Percentiles rank a stretch among this genome's conserved stretches.
These are phyloP conservation scores for Monilinia laxa DNA, from an alignment of 2,329 filamentous ascomycete species.

Conservation along the genomic window DNA sequence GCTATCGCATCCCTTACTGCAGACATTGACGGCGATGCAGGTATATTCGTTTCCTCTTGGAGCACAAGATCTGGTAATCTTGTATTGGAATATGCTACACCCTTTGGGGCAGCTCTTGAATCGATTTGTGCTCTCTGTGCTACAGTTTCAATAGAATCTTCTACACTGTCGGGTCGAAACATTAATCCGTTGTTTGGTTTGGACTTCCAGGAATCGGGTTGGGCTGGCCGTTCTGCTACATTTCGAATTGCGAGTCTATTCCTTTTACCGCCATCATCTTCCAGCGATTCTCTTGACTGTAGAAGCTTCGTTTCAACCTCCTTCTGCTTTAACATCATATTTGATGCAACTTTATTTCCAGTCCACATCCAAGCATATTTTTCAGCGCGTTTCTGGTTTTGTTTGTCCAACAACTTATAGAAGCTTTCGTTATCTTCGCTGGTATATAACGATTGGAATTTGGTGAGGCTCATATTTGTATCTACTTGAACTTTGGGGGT, in stretches of 20 bases:
- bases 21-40: slow-evolving; percentile 79
- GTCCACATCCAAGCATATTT: slow-evolving; percentile 89
- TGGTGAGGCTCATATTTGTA: slow-evolving; percentile 74
- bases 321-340: slow-evolving; percentile 70
- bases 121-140: slow-evolving; percentile 66
- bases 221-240: slow-evolving; percentile 69
- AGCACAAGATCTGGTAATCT: slow-evolving; percentile 59
- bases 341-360: slow-evolving; percentile 77
- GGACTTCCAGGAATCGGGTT: slow-evolving; percentile 73
- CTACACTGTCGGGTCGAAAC: slow-evolving; percentile 71
- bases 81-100: slow-evolving; percentile 81
- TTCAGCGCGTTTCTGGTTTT: slow-evolving; percentile 79
- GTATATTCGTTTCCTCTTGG: slow-evolving; percentile 47
- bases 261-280: slow-evolving; percentile 55
- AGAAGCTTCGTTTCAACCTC: slow-evolving; percentile 56
- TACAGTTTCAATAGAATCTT: slow-evolving; percentile 59
- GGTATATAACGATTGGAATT: slow-evolving; percentile 91
- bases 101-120: slow-evolving; percentile 73
- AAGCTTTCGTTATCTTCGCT: slow-evolving; percentile 98
- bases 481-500: slow-evolving; percentile 55
- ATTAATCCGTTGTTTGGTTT: slow-evolving; percentile 80
- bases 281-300: slow-evolving; percentile 47
- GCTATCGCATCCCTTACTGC: slow-evolving; percentile 82
- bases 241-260: slow-evolving; percentile 65
- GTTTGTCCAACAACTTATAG: slow-evolving; percentile 84